Conservation (phyloP, 2,329 filamentous ascomycete species). For the Calonectria naviculata region DNA sequence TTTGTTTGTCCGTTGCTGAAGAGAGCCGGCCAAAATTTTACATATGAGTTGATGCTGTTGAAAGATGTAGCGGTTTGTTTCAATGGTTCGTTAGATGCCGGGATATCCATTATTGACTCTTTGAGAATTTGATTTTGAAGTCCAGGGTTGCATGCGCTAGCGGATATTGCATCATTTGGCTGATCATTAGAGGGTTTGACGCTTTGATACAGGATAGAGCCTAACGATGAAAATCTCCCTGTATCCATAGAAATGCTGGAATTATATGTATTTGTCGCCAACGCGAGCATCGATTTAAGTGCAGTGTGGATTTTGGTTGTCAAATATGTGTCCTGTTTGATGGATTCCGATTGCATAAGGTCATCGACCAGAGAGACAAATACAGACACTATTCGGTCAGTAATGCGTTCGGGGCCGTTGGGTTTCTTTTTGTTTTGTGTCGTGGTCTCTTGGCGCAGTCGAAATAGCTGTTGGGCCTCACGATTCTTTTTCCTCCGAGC, state of each 20-base stretch:
- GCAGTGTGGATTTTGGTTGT: not conserved
- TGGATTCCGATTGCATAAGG: not conserved
- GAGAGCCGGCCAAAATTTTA: too few species aligned
- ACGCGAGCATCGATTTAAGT: not conserved
- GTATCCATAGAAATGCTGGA: not conserved
- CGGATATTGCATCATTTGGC: accelerated
- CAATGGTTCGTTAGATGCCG: too few species aligned
- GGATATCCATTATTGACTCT: too few species aligned
- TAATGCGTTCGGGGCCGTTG: not conserved
- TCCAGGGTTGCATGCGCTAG: not conserved
- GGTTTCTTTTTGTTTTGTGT: not conserved
- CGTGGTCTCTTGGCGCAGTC: not conserved
- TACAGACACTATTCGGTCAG: not conserved
- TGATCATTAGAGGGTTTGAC: not conserved
- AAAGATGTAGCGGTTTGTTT: too few species aligned
- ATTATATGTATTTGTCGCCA: not conserved
- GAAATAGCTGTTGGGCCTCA: not conserved
- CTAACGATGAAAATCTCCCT: too few species aligned
- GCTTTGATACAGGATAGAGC: too few species aligned
- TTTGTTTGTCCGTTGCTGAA: not conserved
- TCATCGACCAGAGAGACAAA: not conserved
- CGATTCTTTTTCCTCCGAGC: not conserved
- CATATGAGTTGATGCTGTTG: too few species aligned
- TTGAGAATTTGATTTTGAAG: too few species aligned
- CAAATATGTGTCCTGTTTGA: not conserved